Conservation (phyloP, 768 basidiomycete genomes). For the Cystoderma amianthinum region DNA sequence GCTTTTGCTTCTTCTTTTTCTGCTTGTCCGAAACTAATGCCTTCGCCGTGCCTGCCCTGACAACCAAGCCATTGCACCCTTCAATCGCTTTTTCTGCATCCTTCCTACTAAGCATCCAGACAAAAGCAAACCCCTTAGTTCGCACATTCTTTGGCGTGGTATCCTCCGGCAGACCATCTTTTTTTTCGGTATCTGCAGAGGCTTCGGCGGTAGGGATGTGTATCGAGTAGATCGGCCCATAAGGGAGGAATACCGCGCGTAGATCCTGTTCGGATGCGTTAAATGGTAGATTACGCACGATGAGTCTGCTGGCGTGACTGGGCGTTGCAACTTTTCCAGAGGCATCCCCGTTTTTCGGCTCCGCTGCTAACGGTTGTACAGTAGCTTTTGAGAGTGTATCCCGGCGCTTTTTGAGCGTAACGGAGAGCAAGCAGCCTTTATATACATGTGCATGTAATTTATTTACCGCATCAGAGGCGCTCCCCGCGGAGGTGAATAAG, state of each 20-base stretch:
- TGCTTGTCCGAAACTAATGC: conserved; percentile 54
- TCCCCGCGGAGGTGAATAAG: conserved; percentile 59
- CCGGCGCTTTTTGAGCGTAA: conserved; percentile 79
- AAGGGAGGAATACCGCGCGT: conserved; percentile 77
- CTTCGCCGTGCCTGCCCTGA: conserved; percentile 58
- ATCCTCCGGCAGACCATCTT: conserved; percentile 20
- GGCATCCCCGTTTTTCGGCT: conserved; percentile 11
- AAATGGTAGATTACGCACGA: conserved; percentile 87
- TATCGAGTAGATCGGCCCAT: conserved; percentile 83
- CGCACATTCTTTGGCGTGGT: conserved; percentile 18
- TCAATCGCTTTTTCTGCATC: conserved; percentile 82
- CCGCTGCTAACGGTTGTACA: conserved; percentile 8
- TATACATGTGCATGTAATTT: conserved; percentile 92
- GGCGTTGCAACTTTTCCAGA: conserved; percentile 37
- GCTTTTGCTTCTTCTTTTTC: conserved; percentile 55
- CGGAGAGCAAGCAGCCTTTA: conserved; percentile 83
- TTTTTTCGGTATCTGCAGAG: conserved; percentile 17
- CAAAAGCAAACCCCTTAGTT: conserved; percentile 85
- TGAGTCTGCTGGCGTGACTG: conserved; percentile 73
- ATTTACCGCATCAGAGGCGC: conserved; percentile 63
- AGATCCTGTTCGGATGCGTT: conserved; percentile 81
- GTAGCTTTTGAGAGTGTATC: conserved; percentile 54
- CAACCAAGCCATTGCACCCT: conserved; percentile 68
- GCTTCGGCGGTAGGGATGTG: conserved; percentile 58
- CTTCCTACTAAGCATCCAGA: conserved; percentile 85